Evolutionary conservation across 108 stramenopile genomes (phyloP).

Genomic region (Cyclotella cryptica): DNA sequence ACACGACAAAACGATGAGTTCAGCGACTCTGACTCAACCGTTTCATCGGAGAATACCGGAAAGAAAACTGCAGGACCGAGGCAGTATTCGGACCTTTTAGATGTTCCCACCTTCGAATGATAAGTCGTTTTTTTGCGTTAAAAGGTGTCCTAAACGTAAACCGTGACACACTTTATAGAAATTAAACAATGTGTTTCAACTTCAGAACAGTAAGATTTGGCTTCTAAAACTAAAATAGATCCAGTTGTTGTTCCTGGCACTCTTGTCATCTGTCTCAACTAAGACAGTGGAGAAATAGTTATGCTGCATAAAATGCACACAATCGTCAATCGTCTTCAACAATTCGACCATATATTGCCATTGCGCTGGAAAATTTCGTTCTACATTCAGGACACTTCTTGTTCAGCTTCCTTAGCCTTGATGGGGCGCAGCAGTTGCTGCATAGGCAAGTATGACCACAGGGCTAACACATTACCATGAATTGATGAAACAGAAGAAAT

Average conservation of each 20-base stretch:
- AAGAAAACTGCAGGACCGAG: neutral
- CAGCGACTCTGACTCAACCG: neutral
- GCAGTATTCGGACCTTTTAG: constrained; percentile 4
- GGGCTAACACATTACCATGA: neutral
- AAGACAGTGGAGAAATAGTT: too few relatives aligned
- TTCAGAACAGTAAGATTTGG: too few relatives aligned
- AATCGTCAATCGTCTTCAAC: constrained; percentile 40
- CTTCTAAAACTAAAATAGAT: too few relatives aligned
- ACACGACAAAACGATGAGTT: neutral
- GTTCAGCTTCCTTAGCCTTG: constrained; percentile 32
- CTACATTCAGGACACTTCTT: constrained; percentile 51
- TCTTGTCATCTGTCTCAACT: too few relatives aligned
- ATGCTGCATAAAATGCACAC: too few relatives aligned
- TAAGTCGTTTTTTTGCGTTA: neutral
- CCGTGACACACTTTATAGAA: neutral
- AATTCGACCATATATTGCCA: constrained; percentile 42
- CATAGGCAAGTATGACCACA: constrained; percentile 59
- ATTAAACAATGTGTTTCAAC: too few relatives aligned
- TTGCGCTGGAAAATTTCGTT: constrained; percentile 4
- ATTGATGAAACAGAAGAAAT: neutral
- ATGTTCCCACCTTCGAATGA: neutral
- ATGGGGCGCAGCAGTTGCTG: constrained; percentile 16
- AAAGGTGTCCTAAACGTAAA: neutral
- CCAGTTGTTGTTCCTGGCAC: too few relatives aligned
- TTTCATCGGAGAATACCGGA: neutral